phyloP scores from a whole-genome alignment of 345 rosid species.

The Rhodamnia rubescens region DNA sequence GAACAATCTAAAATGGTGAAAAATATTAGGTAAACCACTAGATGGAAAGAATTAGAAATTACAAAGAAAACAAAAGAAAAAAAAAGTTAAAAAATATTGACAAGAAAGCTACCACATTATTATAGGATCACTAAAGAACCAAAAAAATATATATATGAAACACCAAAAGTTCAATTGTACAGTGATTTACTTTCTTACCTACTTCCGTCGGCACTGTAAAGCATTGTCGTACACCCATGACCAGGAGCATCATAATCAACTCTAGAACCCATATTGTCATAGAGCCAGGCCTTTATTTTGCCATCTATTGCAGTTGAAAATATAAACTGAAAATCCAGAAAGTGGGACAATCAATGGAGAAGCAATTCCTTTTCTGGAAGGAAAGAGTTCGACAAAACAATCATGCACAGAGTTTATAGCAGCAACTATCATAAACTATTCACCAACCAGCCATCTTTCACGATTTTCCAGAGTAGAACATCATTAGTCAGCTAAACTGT shows the following conservation, averaged over 20 bases:
- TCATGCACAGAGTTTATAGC: not conserved
- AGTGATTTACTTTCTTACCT: slow-evolving; percentile 26
- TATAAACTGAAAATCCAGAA: slow-evolving; percentile 42
- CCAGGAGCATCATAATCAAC: slow-evolving; percentile 94
- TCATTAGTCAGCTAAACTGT: not conserved
- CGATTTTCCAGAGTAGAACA: not conserved
- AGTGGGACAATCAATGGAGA: not conserved
- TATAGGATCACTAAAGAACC: not conserved
- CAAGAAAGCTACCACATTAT: not conserved
- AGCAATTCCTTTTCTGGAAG: not conserved
- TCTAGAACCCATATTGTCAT: slow-evolving; percentile 69
- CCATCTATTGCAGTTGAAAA: slow-evolving; percentile 89
- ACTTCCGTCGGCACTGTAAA: slow-evolving; percentile 83
- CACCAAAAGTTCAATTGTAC: not conserved
- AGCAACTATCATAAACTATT: not conserved
- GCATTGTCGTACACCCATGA: slow-evolving; percentile 72
- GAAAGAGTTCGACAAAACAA: not conserved
- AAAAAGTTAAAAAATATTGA: not conserved
- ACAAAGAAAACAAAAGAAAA: not conserved
- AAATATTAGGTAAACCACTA: not conserved
- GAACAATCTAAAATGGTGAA: slow-evolving; percentile 31
- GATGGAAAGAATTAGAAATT: not conserved
- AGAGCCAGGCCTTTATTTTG: slow-evolving; percentile 90
- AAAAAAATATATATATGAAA: not conserved
- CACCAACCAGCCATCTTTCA: not conserved